Evolutionary conservation across 495 filamentous ascomycete species (phyloP), one percentile per base, ranked within the genome.

Genomic region (Neurospora sp.): DNA sequence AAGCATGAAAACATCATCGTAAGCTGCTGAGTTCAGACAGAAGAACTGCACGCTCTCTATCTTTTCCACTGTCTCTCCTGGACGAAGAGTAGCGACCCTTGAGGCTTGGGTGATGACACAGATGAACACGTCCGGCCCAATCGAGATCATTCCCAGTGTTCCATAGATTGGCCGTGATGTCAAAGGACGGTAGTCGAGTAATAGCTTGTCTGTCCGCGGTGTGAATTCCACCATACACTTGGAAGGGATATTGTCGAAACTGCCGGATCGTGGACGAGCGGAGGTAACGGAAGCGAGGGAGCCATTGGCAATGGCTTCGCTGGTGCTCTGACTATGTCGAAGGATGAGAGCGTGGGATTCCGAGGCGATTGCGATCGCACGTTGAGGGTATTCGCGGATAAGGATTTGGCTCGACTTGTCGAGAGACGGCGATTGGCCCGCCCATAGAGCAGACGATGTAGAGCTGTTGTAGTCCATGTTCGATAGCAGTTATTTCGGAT

Each of bases 31-130:
- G 79, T 92, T 98, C 66, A 99, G 82, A 76, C 96, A 99, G 80
- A 96, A 92, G 80, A 98, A 98, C 70, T 95, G 93, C 73, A 98
- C 95, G 31, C 87, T 89, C 74, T 90, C 87, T 70, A 99, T 98
- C 80, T 88, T 91, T 78, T 94, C 91, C 27, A 98, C 91, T 8
- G 89, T 92, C 84, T 99, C 96, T 14, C 91, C 93, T 0, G 95
- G 94, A 69, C 93, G 86, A 44, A 97, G 88, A 22, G 88, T 91
- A 41, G 96, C 96, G 22, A 94, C 94, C 68, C 89, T 88, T 9
- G 86, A 87, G 44, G 93, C 90, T 48, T 88, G 86, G 46, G 89
- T 96, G 38, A 99, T 90, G n/a, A 97, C 91, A 75, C 93, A 96
- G 22, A 99, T 86, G 78, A 98, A 99, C 18, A 97, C 89, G 86